phyloP scores from a whole-genome alignment of 805 yeast genomes.

The Metschnikowia gruessii region DNA sequence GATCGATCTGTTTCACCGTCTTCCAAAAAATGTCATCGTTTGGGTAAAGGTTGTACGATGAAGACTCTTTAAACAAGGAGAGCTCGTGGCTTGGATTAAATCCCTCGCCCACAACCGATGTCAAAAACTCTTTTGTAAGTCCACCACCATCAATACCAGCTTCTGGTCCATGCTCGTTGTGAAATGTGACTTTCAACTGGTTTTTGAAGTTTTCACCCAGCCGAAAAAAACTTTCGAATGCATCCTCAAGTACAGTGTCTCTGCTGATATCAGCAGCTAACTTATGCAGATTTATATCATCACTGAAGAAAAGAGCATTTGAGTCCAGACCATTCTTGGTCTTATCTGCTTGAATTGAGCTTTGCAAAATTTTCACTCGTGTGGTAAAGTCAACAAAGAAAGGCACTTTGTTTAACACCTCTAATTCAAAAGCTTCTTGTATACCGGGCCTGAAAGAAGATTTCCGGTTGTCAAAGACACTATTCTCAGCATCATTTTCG shows the following conservation, averaged over 20 bases:
- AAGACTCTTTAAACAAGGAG: slow-evolving; percentile 41
- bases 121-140: slow-evolving; percentile 83
- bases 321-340: slow-evolving; percentile 21
- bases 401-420: slow-evolving; percentile 63
- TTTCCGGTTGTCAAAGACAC: background rate
- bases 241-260: slow-evolving; percentile 70
- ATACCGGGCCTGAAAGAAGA: background rate
- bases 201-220: slow-evolving; percentile 56
- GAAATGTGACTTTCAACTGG: slow-evolving; percentile 61
- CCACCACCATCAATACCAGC: slow-evolving; percentile 98
- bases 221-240: slow-evolving; percentile 55
- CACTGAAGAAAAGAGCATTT: slow-evolving; percentile 18
- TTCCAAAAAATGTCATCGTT: slow-evolving; percentile 51
- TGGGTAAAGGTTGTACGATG: slow-evolving; percentile 68
- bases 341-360: slow-evolving; percentile 56
- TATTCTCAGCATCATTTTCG: slow-evolving; percentile 10
- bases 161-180: slow-evolving; percentile 71
- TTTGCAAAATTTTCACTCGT: slow-evolving; percentile 71
- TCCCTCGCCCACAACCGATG: slow-evolving; percentile 66
- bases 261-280: slow-evolving; percentile 60
- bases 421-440: slow-evolving; percentile 31
- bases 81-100: slow-evolving; percentile 42
- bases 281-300: slow-evolving; percentile 18
- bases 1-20: slow-evolving; percentile 30
- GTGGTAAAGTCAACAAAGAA: slow-evolving; percentile 74